Evolutionary conservation across 2,329 filamentous ascomycete species (phyloP).

Genomic region (Talaromyces sp.): DNA sequence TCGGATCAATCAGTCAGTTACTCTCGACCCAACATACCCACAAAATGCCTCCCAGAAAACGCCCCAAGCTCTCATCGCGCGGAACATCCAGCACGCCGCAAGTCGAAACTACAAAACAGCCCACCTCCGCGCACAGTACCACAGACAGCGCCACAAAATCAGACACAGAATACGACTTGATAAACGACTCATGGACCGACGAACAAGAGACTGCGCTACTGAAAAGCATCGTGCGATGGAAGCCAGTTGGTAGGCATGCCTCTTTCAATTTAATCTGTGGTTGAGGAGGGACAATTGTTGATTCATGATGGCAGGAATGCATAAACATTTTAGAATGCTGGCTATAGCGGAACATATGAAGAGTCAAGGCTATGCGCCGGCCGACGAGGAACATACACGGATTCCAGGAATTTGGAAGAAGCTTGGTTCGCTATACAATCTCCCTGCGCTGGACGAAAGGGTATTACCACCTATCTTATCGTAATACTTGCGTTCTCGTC

Average conservation of each 20-base stretch:
- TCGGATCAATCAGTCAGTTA: too few species aligned
- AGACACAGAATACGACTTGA: constrained; percentile 45
- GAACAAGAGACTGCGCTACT: constrained; percentile 91
- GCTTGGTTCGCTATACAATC: constrained; percentile 75
- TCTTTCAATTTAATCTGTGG: neutral
- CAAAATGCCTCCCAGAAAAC: constrained; percentile 56
- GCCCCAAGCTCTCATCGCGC: constrained; percentile 50
- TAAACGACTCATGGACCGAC: constrained; percentile 82
- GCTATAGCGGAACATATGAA: constrained; percentile 75
- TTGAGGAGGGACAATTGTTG: neutral
- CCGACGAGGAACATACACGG: constrained; percentile 67
- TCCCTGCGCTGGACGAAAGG: constrained; percentile 79
- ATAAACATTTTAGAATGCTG: constrained; percentile 91
- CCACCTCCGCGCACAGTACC: constrained; percentile 28
- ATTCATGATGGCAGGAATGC: constrained; percentile 60
- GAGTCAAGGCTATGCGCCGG: constrained; percentile 71
- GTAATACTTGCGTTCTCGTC: neutral
- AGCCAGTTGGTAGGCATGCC: constrained; percentile 70
- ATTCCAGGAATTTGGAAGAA: constrained; percentile 93
- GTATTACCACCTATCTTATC: constrained; percentile 42
- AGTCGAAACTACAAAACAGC: constrained; percentile 27
- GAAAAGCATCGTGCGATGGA: constrained; percentile 90
- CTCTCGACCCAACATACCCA: neutral
- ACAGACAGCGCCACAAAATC: constrained; percentile 31
- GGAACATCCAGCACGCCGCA: constrained; percentile 29